Evolutionary conservation across 2,329 filamentous ascomycete genomes (phyloP).

Genomic region (Trichocomaceae sp.): DNA sequence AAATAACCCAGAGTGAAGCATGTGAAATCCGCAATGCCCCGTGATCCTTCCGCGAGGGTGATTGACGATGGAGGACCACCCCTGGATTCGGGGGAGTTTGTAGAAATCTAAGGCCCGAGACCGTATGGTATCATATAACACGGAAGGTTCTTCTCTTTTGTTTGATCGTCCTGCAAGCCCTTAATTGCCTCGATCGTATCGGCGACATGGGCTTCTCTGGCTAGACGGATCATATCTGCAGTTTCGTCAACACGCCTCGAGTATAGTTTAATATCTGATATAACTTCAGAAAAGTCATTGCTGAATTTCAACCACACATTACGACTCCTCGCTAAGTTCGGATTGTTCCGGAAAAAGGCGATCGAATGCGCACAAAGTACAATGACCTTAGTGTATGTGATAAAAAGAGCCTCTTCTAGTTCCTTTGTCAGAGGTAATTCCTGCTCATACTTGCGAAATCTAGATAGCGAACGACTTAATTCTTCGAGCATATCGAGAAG

Average conservation of each 20-base stretch:
- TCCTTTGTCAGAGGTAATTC: not conserved
- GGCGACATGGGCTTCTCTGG: not conserved
- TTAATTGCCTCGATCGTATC: not conserved
- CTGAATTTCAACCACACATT: not conserved
- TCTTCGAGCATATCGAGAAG: not conserved
- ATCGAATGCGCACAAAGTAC: not conserved
- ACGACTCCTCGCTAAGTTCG: not conserved
- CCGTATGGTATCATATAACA: not conserved
- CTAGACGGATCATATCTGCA: not conserved
- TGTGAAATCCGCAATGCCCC: too few species aligned
- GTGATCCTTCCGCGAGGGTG: too few species aligned
- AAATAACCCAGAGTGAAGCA: too few species aligned
- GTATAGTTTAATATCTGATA: not conserved
- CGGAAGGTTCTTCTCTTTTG: not conserved
- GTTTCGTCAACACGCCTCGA: not conserved
- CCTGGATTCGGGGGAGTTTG: too few species aligned
- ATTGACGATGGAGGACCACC: too few species aligned
- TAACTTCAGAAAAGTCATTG: not conserved
- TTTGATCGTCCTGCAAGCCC: not conserved
- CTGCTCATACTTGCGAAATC: not conserved
- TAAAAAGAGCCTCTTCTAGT: not conserved
- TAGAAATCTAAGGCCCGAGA: too few species aligned
- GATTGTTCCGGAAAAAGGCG: not conserved
- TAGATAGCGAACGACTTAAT: not conserved
- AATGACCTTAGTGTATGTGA: not conserved